phyloP scores from a whole-genome alignment of 2,329 filamentous ascomycete genomes.

The Neoascochyta sp. region DNA sequence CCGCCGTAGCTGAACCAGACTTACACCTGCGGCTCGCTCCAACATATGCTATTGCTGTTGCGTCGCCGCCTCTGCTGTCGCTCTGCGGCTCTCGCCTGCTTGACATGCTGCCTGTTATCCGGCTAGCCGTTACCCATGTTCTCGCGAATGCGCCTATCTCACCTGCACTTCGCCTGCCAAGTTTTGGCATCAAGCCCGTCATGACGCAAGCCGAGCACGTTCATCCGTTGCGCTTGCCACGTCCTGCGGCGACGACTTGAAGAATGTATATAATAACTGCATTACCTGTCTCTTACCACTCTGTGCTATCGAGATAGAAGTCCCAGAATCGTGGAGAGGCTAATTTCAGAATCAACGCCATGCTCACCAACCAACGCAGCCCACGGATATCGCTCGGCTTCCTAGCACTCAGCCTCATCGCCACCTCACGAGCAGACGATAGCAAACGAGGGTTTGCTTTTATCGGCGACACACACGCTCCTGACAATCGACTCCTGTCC shows the following conservation, averaged over 20 bases:
- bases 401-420: slow-evolving; percentile 8
- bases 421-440: slow-evolving; percentile 29
- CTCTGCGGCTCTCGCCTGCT: too few species aligned
- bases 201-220: slow-evolving; percentile 34
- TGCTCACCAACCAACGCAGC: slow-evolving; percentile 2
- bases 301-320: slow-evolving; percentile 8
- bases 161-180: slow-evolving; percentile 23
- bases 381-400: slow-evolving; percentile 2
- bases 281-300: slow-evolving; percentile 22
- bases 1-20: too few species aligned
- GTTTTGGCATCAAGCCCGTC: slow-evolving; percentile 15
- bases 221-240: too few species aligned
- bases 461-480: slow-evolving; percentile 54
- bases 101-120: too few species aligned
- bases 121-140: too few species aligned
- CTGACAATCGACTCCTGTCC: slow-evolving; percentile 64
- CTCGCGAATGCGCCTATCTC: too few species aligned
- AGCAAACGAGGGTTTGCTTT: slow-evolving; percentile 72
- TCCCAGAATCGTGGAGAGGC: slow-evolving; percentile 10
- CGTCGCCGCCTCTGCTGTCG: too few species aligned
- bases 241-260: too few species aligned
- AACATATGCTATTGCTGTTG: too few species aligned
- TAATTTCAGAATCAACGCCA: background rate
- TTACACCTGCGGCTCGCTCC: too few species aligned
- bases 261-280: too few species aligned